A percentile compares a stretch with the other conserved stretches of the same genome.
These are phyloP conservation scores for Stagonosporopsis chrysanthemi DNA, from an alignment of 2,329 filamentous ascomycete species.

Conservation along the genomic window DNA sequence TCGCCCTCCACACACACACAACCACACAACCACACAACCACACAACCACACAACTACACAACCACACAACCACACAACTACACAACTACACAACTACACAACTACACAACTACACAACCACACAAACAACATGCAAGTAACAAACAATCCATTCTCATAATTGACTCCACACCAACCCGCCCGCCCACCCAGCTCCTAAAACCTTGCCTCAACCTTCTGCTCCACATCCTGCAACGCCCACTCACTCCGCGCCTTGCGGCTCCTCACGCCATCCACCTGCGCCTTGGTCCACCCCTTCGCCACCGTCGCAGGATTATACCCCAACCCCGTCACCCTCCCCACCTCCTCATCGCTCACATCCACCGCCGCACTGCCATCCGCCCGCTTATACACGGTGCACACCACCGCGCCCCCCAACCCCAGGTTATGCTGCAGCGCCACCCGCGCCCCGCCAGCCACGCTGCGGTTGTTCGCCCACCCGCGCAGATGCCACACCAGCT, in stretches of 20 bases:
- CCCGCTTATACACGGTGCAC: conserved; percentile 85
- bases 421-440: conserved; percentile 89
- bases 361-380: conserved; percentile 73
- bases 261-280: conserved; percentile 73
- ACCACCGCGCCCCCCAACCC: conserved; percentile 91
- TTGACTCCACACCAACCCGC: background rate
- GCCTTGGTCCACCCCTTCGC: conserved; percentile 85
- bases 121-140: background rate
- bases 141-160: background rate
- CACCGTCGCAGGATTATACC: conserved; percentile 90
- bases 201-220: conserved; percentile 75
- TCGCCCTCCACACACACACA: background rate
- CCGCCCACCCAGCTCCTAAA: conserved; percentile 51
- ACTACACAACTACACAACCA: too few relatives aligned
- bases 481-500: conserved; percentile 92
- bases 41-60: background rate
- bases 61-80: too few relatives aligned
- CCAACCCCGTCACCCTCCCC: conserved; percentile 71
- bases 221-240: conserved; percentile 82
- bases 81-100: too few relatives aligned
- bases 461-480: conserved; percentile 94
- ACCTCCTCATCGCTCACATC: conserved; percentile 69
- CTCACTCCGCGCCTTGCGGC: conserved; percentile 69
- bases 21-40: too few relatives aligned
- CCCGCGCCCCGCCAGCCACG: conserved; percentile 70